Conservation (phyloP, 1,139 yeast species). For the Meyerozyma athensensis region DNA sequence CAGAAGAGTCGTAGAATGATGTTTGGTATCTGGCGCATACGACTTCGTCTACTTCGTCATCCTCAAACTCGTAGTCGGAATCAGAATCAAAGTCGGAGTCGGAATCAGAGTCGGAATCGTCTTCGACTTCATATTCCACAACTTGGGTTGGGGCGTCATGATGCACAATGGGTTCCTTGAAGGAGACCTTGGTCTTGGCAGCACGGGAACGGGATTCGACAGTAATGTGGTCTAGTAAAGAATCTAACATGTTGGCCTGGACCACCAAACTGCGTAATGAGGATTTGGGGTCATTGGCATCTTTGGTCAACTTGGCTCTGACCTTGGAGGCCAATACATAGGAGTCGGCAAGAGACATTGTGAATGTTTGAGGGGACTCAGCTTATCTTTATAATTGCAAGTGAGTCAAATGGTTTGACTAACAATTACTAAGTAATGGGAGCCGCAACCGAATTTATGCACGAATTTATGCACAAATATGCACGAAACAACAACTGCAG, state of each 20-base stretch:
- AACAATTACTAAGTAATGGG: too few relatives aligned
- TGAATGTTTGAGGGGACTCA: conserved; percentile 6
- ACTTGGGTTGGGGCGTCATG: conserved; percentile 19
- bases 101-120: conserved; percentile 10
- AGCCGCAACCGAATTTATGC: too few relatives aligned
- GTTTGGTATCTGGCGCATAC: too few relatives aligned
- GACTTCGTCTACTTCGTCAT: conserved; percentile 11
- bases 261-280: conserved; percentile 59
- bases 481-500: background rate
- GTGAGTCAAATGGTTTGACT: background rate
- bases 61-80: conserved; percentile 12
- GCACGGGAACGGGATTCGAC: conserved; percentile 28
- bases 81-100: conserved; percentile 13
- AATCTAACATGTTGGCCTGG: conserved; percentile 74
- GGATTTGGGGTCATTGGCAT: conserved; percentile 59
- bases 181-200: conserved; percentile 11
- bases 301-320: conserved; percentile 60
- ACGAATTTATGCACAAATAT: conserved; percentile 1
- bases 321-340: conserved; percentile 67
- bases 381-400: background rate
- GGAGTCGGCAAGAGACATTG: conserved; percentile 47
- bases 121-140: conserved; percentile 30
- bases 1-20: conserved; percentile 16
- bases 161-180: conserved; percentile 8
- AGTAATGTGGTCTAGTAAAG: conserved; percentile 52